Evolutionary conservation across 148 eudicot species (phyloP), one percentile per base, ranked within the genome.

Genomic region (Arbutus unedo): DNA sequence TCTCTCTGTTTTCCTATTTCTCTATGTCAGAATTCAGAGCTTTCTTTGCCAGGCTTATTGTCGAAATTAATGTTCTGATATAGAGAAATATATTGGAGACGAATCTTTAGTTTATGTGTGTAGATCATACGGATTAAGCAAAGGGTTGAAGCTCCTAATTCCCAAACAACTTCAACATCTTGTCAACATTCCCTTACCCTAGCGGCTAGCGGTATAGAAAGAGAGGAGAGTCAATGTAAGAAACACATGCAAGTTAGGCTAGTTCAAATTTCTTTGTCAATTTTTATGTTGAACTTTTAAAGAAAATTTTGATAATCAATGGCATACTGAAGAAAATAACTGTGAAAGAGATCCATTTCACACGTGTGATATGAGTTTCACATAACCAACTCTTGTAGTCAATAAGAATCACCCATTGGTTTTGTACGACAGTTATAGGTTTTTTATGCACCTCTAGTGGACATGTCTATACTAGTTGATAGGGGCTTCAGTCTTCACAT

Each of bases 51-150:
- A 74, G 54, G 64, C 79, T 57, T 57, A 55, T n/a, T 25, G 18
- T 54, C 43, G 44, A 48, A 53, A 31, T n/a, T 77, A 62, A 23
- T 38, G 38, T 55, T 43, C 31, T 18, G 15, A 7, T 77, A 6
- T 57, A 55, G 8, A 31, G 3, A 8, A 19, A 56, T 77, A 5
- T 56, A 31, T 14, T 15, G 3, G 25, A 18, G n/a, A 56, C 18
- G 8, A 78, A 56, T 19, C 51, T 57, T 45, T 59, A 55, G 53
- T 78, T 45, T 59, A 21, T 64, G 18, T 78, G 44, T 43, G 66
- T 41, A 56, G 41, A n/a, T 80, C 44, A 89, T 85, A 71, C 78
- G 85, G 53, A 86, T 89, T 57, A 89, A 89, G n/a, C 16, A 8
- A 10, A 48, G 49, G 66, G 11, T 49, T 72, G 25, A 25, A 51